Percentiles rank a stretch among this genome's conserved stretches.
Conservation (phyloP, 305 asterid species). For the Fraxinus albicans region DNA sequence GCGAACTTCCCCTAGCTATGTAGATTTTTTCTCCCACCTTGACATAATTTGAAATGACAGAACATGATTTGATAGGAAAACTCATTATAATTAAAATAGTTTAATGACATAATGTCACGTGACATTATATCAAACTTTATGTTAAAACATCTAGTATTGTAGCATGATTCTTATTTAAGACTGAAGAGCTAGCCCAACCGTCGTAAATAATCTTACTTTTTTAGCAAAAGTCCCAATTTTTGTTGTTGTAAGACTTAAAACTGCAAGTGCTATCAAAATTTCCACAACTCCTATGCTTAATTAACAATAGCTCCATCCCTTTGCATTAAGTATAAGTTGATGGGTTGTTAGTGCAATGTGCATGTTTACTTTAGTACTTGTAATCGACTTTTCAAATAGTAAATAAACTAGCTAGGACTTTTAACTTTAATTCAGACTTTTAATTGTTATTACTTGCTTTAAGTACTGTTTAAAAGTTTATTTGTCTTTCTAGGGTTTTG, state of each 20-base stretch:
- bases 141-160: too few species aligned
- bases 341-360: background rate
- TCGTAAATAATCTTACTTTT: background rate
- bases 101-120: too few species aligned
- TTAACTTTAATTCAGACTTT: background rate
- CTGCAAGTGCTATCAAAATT: background rate
- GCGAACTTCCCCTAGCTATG: too few species aligned
- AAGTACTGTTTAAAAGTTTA: background rate
- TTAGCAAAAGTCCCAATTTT: too few species aligned
- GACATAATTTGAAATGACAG: too few species aligned
- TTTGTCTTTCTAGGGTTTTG: background rate
- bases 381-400: background rate
- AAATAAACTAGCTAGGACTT: background rate
- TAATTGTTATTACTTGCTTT: background rate
- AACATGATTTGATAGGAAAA: too few species aligned
- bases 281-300: too few species aligned
- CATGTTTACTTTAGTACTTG: background rate
- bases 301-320: background rate
- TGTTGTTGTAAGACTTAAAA: too few species aligned
- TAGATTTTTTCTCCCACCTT: too few species aligned
- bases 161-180: too few species aligned
- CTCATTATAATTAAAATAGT: too few species aligned
- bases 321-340: background rate
- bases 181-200: background rate
- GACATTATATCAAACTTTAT: too few species aligned